Evolutionary conservation across 305 asterid genomes (phyloP).

Genomic region (Lippia alba): DNA sequence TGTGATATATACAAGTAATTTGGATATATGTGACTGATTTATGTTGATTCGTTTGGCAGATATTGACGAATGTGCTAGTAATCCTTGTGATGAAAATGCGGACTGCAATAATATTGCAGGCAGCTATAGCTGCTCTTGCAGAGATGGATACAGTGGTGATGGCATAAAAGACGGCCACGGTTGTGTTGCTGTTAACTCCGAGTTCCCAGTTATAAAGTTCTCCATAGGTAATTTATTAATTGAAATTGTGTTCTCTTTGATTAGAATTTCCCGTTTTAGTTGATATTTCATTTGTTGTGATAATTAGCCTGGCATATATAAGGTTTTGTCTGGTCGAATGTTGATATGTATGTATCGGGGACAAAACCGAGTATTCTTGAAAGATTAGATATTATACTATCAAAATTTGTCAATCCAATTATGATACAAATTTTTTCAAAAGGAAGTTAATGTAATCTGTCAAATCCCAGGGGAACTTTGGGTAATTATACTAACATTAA

Average conservation of each 20-base stretch:
- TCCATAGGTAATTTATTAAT: conserved; percentile 32
- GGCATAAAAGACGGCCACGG: conserved; percentile 31
- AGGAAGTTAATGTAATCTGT: no score
- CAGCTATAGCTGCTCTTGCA: conserved; percentile 39
- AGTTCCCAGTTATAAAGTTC: conserved; percentile 33
- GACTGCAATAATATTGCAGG: conserved; percentile 38
- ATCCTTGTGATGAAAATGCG: conserved; percentile 40
- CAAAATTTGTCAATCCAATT: no score
- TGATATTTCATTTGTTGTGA: background rate
- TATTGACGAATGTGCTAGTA: conserved; percentile 51
- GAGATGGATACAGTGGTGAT: conserved; percentile 40
- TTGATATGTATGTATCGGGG: no score
- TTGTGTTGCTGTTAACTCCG: conserved; percentile 36
- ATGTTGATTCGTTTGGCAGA: conserved; percentile 35
- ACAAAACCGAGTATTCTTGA: no score
- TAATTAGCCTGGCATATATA: no score
- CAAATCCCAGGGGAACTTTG: no score
- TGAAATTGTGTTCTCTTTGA: no score
- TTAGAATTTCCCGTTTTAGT: background rate
- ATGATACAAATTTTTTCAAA: no score
- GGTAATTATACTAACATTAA: no score
- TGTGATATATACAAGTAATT: background rate
- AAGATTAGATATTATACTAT: no score
- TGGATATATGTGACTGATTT: background rate
- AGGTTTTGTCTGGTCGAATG: no score